A percentile compares a stretch with the other conserved stretches of the same genome.
Evolutionary conservation across 2,329 filamentous ascomycete genomes (phyloP).

Genomic region (Lachnellula arida): DNA sequence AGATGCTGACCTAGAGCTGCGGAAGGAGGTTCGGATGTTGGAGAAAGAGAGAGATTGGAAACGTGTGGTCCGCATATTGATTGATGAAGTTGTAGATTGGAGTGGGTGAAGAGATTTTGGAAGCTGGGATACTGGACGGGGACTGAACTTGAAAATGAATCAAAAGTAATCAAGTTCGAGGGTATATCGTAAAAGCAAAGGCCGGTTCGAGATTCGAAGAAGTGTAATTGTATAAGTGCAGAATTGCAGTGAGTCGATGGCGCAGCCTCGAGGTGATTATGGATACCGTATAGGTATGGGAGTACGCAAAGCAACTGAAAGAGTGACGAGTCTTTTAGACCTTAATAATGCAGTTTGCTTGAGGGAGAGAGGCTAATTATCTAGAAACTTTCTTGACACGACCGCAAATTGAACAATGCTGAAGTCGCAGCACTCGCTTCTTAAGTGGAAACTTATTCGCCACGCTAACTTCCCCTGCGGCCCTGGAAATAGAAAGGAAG

Average conservation of each 20-base stretch:
- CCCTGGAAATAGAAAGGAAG: constrained; percentile 18
- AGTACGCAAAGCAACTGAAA: constrained; percentile 20
- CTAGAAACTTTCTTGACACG: constrained; percentile 1
- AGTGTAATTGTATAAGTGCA: constrained; percentile 4
- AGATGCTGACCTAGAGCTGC: constrained; percentile 42
- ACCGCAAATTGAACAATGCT: constrained; percentile 7
- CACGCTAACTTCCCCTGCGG: constrained; percentile 12
- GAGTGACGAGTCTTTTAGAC: constrained; percentile 27
- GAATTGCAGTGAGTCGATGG: constrained; percentile 10
- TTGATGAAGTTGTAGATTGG: background rate
- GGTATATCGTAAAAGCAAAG: constrained; percentile 1
- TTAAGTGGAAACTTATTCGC: constrained; percentile 18
- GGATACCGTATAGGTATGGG: constrained; percentile 6
- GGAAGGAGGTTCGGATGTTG: constrained; percentile 50
- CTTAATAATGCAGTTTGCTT: constrained; percentile 13
- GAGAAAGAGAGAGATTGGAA: constrained; percentile 43
- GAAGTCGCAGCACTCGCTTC: constrained; percentile 19
- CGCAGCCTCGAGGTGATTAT: constrained; percentile 20
- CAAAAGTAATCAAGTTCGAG: background rate
- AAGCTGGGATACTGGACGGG: background rate
- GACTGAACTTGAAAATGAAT: background rate
- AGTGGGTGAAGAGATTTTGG: background rate
- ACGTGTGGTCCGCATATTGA: constrained; percentile 29
- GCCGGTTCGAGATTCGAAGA: background rate
- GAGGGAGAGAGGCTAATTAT: constrained; percentile 2